A percentile compares a stretch with the other conserved stretches of the same genome.
Evolutionary conservation across 2,329 filamentous ascomycete species (phyloP).

Genomic region (Blumeriella jaapii): DNA sequence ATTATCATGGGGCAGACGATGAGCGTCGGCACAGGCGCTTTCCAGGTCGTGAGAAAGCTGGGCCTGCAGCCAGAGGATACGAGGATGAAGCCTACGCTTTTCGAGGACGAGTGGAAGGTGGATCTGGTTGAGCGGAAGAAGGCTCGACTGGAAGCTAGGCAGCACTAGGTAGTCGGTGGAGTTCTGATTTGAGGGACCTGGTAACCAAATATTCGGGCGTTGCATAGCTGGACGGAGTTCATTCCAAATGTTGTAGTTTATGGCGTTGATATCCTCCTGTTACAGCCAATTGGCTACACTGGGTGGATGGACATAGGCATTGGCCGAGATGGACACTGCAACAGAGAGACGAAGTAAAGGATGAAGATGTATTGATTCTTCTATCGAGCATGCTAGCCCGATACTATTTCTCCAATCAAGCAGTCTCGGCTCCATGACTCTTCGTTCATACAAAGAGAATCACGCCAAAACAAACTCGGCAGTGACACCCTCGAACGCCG

Average conservation of each 20-base stretch:
- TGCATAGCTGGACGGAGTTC: constrained; percentile 11
- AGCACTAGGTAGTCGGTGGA: no score
- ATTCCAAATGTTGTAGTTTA: background rate
- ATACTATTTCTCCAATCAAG: no score
- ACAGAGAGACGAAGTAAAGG: background rate
- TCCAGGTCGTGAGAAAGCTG: constrained; percentile 74
- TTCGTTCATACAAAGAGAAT: no score
- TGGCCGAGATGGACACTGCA: background rate
- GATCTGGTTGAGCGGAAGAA: constrained; percentile 25
- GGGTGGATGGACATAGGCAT: no score
- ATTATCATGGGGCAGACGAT: constrained; percentile 98
- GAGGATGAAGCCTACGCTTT: constrained; percentile 43
- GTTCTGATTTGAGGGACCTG: background rate
- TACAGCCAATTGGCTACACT: background rate
- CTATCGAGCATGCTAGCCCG: no score
- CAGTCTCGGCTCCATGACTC: no score
- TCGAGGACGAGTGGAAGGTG: constrained; percentile 55
- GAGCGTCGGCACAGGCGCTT: constrained; percentile 79
- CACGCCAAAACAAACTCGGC: constrained; percentile 34
- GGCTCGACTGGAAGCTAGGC: no score
- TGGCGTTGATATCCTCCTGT: constrained; percentile 2
- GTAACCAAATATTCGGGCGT: constrained; percentile 2
- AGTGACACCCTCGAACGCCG: constrained; percentile 58
- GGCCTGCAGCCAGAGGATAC: constrained; percentile 49
- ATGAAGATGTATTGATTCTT: constrained; percentile 1